phyloP scores from a whole-genome alignment of 768 basidiomycete species.

The Mycena polygramma region DNA sequence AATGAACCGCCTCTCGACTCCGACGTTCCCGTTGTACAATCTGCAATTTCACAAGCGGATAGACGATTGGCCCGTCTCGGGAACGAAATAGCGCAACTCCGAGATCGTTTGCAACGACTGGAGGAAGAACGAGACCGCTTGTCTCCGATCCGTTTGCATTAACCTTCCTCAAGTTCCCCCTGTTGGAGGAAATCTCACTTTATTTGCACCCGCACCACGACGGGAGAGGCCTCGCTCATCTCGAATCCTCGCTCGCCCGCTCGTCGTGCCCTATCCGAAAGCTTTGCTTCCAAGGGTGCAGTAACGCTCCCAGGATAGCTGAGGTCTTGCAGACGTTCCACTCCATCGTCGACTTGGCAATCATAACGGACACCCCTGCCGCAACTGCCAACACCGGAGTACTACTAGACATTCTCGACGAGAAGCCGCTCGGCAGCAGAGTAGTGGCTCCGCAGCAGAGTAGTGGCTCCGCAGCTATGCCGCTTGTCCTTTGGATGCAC shows the following conservation, averaged over 20 bases:
- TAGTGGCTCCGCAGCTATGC: not conserved
- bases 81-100: no score
- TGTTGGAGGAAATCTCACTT: no score
- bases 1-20: no score
- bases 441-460: no score
- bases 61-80: no score
- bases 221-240: not conserved
- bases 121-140: no score
- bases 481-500: not conserved
- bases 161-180: no score
- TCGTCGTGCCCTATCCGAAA: conserved; percentile 2
- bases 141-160: no score
- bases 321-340: not conserved
- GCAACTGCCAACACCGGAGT: not conserved
- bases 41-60: no score
- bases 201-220: no score
- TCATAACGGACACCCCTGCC: not conserved
- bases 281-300: not conserved
- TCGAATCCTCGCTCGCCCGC: not conserved
- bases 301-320: not conserved
- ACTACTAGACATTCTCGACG: not conserved
- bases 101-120: no score
- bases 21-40: no score
- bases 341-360: conserved; percentile 8
- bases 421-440: not conserved